phyloP scores from a whole-genome alignment of 2,329 filamentous ascomycete species.

The Pseudocercospora fijiensis region DNA sequence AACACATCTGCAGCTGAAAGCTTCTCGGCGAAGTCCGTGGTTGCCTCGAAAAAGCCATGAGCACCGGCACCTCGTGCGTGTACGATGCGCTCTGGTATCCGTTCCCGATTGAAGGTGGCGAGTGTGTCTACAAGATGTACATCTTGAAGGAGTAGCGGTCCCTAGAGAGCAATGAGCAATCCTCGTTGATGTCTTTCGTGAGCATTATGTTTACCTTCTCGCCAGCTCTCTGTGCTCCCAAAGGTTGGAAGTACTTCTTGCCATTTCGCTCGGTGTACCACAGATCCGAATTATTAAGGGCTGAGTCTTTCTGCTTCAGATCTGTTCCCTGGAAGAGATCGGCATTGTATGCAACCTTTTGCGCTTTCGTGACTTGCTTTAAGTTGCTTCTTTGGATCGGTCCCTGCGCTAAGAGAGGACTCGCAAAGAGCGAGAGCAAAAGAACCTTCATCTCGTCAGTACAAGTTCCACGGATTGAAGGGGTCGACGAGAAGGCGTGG shows the following conservation, averaged over 20 bases:
- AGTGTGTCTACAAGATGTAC: constrained; percentile 65
- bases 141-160: constrained; percentile 63
- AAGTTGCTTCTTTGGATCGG: constrained; percentile 15
- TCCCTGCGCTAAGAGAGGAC: constrained; percentile 17
- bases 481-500: not conserved
- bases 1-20: constrained; percentile 56
- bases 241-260: constrained; percentile 33
- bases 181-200: not conserved
- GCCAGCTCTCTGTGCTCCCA: constrained; percentile 49
- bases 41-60: constrained; percentile 56
- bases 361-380: constrained; percentile 17
- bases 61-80: constrained; percentile 65
- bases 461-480: not conserved
- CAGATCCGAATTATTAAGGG: constrained; percentile 34
- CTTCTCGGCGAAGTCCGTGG: constrained; percentile 39
- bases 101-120: constrained; percentile 68
- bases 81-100: constrained; percentile 65
- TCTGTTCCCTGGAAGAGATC: constrained; percentile 33
- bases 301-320: constrained; percentile 28
- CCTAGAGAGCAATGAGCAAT: constrained; percentile 28
- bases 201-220: constrained; percentile 38
- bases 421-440: constrained; percentile 12
- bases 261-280: constrained; percentile 35
- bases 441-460: constrained; percentile 19
- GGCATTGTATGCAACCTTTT: constrained; percentile 26